Conservation (phyloP, 345 rosid species). For the Microcos paniculata region DNA sequence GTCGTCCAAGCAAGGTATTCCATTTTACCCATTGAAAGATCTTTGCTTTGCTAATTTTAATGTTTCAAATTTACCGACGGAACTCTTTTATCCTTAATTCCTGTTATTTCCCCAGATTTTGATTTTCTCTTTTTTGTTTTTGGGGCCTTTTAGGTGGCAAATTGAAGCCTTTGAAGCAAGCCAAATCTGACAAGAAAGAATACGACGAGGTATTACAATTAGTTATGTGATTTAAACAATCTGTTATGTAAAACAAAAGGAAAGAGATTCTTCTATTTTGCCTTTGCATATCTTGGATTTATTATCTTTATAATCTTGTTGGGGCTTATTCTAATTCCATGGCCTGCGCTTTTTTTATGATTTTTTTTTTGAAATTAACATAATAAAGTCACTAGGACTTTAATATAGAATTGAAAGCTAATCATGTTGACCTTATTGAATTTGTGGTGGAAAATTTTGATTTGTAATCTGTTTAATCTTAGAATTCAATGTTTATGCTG, state of each 20-base stretch:
- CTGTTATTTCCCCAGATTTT: not conserved
- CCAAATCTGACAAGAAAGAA: slow-evolving; percentile 18
- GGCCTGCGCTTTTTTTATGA: not conserved
- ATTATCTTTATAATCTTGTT: not conserved
- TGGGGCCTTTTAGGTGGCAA: slow-evolving; percentile 13
- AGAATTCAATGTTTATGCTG: not conserved
- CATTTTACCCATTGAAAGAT: not conserved
- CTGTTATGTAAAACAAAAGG: not conserved
- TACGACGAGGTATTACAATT: slow-evolving; percentile 17
- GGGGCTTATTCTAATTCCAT: not conserved
- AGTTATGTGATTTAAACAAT: not conserved
- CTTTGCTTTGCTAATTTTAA: not conserved
- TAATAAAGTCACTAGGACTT: not conserved
- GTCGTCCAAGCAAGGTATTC: slow-evolving; percentile 23
- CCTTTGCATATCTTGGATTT: not conserved
- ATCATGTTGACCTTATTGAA: not conserved
- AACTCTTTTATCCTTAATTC: not conserved
- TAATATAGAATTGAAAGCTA: not conserved
- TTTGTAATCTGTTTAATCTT: not conserved
- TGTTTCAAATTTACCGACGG: not conserved
- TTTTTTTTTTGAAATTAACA: not conserved
- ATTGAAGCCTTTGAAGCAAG: slow-evolving; percentile 22
- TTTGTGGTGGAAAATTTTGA: not conserved
- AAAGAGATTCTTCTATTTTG: not conserved
- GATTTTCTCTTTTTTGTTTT: not conserved